Base-by-base conservation (phyloP, 2,329 filamentous ascomycete species). In the Sporothrix luriei region DNA sequence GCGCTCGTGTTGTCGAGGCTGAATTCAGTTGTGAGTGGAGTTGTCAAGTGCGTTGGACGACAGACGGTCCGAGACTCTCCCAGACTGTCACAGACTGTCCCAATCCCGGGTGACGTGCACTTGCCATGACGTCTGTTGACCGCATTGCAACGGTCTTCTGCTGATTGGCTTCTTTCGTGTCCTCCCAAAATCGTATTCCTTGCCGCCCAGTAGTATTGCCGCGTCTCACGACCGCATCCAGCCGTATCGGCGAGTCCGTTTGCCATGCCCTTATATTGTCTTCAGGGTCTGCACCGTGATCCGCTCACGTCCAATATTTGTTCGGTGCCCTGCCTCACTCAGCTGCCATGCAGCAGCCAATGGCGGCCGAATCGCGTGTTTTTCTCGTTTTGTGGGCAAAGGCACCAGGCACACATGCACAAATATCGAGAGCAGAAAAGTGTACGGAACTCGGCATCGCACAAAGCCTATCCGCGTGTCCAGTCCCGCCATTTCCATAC, bases 251-350 rank as follows among this genome's bases (percentile, higher is more conserved):
- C 64, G 33, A 66, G 38, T 48, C 33, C 33, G 33, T 33, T 33
- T 33, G 33, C 33, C 33, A 33, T 33, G 33, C 9, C 33, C 11
- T 19, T 62, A 26, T 46, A 10, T 43, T 24, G 29, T 2, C 24
- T 29, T n/a, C n/a, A n/a, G n/a, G n/a, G n/a, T n/a, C n/a, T n/a
- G n/a, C n/a, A n/a, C n/a, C n/a, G n/a, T n/a, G n/a, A n/a, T n/a
- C n/a, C n/a, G 38, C 57, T 48, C 59, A 48, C 59, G 29, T 29
- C n/a, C 61, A 65, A 21, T 65, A 33, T 51, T 65, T 59, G 33
- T 43, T 38, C n/a, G 29, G 4, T 19, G 38, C 26, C 48, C 61
- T 24, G 57, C 57, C 68, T 62, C 68, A 64, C 24, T 57, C 19
- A 33, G n/a, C 55, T 55, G 40, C 48, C 57, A 64, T 33, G 21